phyloP scores from a whole-genome alignment of 2,329 filamentous ascomycete species.

The Biscogniauxia sp. region DNA sequence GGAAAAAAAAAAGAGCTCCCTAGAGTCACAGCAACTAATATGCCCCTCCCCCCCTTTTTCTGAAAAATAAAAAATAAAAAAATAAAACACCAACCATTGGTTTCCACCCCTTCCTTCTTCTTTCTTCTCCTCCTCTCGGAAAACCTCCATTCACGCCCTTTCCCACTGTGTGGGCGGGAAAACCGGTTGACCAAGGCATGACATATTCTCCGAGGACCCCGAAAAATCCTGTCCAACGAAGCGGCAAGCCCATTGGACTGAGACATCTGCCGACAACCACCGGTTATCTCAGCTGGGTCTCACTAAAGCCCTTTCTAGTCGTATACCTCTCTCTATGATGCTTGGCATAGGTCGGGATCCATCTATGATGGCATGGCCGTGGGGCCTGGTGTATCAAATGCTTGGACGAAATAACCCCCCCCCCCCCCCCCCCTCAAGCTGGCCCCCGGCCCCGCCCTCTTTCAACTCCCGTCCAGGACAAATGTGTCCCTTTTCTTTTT shows the following conservation, averaged over 20 bases:
- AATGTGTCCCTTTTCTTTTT: not conserved
- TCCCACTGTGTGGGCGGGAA: not conserved
- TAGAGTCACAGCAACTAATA: not conserved
- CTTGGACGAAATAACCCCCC: conserved; percentile 10
- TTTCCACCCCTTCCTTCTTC: not conserved
- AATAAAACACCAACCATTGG: too few species aligned
- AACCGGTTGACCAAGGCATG: conserved; percentile 17
- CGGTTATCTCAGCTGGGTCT: conserved; percentile 14
- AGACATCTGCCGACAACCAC: conserved; percentile 24
- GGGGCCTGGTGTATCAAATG: conserved; percentile 5
- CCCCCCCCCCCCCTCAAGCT: too few species aligned
- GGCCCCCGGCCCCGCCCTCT: conserved; percentile 7
- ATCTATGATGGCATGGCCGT: not conserved
- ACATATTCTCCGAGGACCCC: conserved; percentile 18
- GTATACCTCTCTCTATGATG: conserved; percentile 16
- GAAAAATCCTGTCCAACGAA: conserved; percentile 16
- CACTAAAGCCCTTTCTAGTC: conserved; percentile 13
- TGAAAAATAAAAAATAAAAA: not conserved
- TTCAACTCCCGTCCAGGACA: not conserved
- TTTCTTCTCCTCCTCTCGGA: not conserved
- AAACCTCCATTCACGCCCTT: not conserved
- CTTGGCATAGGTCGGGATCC: conserved; percentile 11
- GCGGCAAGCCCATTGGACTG: conserved; percentile 20
- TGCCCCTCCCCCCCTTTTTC: not conserved
- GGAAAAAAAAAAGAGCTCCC: too few species aligned